Conservation (phyloP, 225 moss, liverwort and hornwort genomes). For the Pseudisothecium myosuroides region DNA sequence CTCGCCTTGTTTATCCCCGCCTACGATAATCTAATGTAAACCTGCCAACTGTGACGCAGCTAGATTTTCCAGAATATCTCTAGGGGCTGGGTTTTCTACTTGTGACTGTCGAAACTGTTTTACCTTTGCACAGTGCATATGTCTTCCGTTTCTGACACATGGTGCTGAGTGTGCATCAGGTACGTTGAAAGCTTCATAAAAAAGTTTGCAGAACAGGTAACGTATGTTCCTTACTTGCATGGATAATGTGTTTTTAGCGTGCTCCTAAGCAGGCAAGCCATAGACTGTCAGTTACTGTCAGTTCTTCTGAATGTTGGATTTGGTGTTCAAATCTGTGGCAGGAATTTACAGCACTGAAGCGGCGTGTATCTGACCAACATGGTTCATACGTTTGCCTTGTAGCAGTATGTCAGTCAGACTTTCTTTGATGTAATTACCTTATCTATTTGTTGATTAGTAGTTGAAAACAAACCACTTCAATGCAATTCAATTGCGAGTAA, state of each 20-base stretch:
- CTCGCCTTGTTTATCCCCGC: not conserved
- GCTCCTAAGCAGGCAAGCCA: not conserved
- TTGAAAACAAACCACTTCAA: not conserved
- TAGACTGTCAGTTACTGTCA: not conserved
- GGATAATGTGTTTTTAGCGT: not conserved
- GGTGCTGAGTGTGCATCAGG: slow-evolving; percentile 35
- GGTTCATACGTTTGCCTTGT: slow-evolving; percentile 70
- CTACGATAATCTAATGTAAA: not conserved
- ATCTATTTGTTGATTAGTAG: not conserved
- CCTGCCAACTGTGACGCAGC: not conserved
- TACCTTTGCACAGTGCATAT: not conserved
- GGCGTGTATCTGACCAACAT: slow-evolving; percentile 56
- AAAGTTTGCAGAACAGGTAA: slow-evolving; percentile 93
- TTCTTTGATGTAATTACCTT: not conserved
- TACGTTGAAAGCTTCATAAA: slow-evolving; percentile 87
- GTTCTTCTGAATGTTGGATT: not conserved
- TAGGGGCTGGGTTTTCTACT: not conserved
- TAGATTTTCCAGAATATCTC: not conserved
- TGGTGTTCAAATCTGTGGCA: slow-evolving; percentile 13
- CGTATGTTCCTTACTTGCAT: not conserved
- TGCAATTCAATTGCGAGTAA: not conserved
- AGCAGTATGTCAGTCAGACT: slow-evolving; percentile 47
- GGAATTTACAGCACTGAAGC: slow-evolving; percentile 75
- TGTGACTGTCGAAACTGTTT: not conserved
- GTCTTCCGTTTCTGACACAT: not conserved